Base-by-base conservation (phyloP, 192 early-diverging fungal species). In the Umbelopsis ramanniana region DNA sequence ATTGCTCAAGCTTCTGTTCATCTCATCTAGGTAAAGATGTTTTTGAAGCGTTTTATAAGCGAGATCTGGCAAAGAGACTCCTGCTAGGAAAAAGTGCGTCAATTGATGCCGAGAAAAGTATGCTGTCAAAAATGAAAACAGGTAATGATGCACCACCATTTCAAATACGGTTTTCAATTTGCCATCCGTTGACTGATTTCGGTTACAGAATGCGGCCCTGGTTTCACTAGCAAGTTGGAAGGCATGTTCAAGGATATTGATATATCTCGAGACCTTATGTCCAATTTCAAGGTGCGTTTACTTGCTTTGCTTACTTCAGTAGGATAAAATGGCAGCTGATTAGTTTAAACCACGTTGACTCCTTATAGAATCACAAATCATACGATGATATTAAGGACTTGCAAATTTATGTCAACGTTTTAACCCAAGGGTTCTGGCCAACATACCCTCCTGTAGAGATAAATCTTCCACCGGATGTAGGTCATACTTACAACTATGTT, bases 161-260 rank as follows among this genome's bases (percentile, higher is more conserved):
- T 14, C 19, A n/a, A 37, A 52, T 43, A 52, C 45, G 46, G 4
- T 19, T 50, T 52, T 50, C 19, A 14, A 52, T 67, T 7, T 2
- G 40, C 40, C 40, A 11, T 43, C 11, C 40, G 11, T 43, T 43
- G 11, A 43, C 29, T 29, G 6, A 43, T 6, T 11, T 43, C 6
- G 40, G 40, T 43, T 43, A 43, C 45, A 84, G 98, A 99, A 81
- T 97, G 94, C 78, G 97, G 98, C 8, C 82, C 84, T 14, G 94
- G 91, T 40, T 98, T 95, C 74, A 99, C 97, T 14, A 87, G 85
- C 60, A 94, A 94, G 60, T 83, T 99, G 24, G 98, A 99, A 76
- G 95, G 94, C 29, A 99, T 99, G 98, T 91, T 98, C 76, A 90
- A 88, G 29, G 98, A 99, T 72, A 93, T 98, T 82, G 91, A 90